A percentile compares a stretch with the other conserved stretches of the same genome.
phyloP scores from a whole-genome alignment of 352 stramenopile genomes.

The Pythium aristosporum region DNA sequence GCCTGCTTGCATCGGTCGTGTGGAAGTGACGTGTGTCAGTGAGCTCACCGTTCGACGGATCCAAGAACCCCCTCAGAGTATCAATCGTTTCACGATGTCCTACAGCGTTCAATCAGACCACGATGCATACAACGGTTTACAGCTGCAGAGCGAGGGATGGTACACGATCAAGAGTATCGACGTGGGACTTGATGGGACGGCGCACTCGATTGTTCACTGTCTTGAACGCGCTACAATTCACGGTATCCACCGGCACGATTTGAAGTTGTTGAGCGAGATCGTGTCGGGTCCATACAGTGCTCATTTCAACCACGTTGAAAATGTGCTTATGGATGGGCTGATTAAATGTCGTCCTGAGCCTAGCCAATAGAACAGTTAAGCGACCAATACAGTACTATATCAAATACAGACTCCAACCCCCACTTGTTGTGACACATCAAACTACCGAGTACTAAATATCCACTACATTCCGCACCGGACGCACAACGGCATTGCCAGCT shows the following conservation, averaged over 20 bases:
- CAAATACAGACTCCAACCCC: too few relatives aligned
- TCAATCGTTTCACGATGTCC: background rate
- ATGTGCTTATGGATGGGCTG: background rate
- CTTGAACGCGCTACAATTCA: background rate
- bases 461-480: too few relatives aligned
- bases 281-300: background rate
- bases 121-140: background rate
- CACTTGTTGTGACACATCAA: too few relatives aligned
- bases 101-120: background rate
- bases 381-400: too few relatives aligned
- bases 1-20: background rate
- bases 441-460: too few relatives aligned
- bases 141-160: background rate
- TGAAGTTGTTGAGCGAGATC: background rate
- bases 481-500: too few relatives aligned
- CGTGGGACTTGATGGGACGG: too few relatives aligned
- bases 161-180: background rate
- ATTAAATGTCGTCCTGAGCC: too few relatives aligned
- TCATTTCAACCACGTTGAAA: background rate
- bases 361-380: too few relatives aligned
- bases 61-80: background rate
- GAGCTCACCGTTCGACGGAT: background rate
- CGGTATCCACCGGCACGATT: background rate
- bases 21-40: background rate
- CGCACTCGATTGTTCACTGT: background rate